phyloP scores from a whole-genome alignment of 2,329 filamentous ascomycete species.

The Hymenoscyphus infarciens region DNA sequence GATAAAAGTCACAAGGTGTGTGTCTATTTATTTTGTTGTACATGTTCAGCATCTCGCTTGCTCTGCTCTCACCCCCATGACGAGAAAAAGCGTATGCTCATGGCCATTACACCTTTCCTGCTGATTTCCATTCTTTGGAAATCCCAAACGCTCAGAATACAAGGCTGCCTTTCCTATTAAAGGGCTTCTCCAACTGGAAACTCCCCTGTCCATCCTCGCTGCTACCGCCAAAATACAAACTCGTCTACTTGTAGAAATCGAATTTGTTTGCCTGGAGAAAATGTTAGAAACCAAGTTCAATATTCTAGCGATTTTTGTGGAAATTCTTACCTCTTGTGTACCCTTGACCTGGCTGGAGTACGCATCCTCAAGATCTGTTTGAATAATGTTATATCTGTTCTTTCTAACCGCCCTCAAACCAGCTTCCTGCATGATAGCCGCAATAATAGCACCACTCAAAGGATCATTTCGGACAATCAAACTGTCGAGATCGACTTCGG shows the following conservation, averaged over 20 bases:
- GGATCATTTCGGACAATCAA: constrained; percentile 97
- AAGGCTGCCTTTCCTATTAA: background rate
- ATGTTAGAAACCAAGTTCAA: constrained; percentile 34
- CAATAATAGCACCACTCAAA: constrained; percentile 90
- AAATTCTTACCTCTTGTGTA: constrained; percentile 57
- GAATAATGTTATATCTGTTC: constrained; percentile 99
- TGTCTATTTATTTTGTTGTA: constrained; percentile 6
- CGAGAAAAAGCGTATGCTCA: background rate
- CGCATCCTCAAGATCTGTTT: constrained; percentile 92
- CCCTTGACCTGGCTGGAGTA: constrained; percentile 97
- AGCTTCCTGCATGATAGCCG: constrained; percentile 98
- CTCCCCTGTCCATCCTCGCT: background rate
- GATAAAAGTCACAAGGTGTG: background rate
- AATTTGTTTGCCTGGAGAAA: constrained; percentile 61
- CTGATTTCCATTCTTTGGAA: background rate
- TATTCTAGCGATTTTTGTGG: constrained; percentile 15
- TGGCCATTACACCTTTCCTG: background rate
- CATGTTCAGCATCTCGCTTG: constrained; percentile 2
- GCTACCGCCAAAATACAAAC: background rate
- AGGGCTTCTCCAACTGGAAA: background rate
- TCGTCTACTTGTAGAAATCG: constrained; percentile 79
- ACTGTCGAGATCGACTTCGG: constrained; percentile 93
- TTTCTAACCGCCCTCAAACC: constrained; percentile 90
- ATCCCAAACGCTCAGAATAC: background rate
- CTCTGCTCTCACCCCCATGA: background rate